A percentile compares a stretch with the other conserved stretches of the same genome.
phyloP scores from a whole-genome alignment of 768 basidiomycete species.

The Termitomyces sp. region DNA sequence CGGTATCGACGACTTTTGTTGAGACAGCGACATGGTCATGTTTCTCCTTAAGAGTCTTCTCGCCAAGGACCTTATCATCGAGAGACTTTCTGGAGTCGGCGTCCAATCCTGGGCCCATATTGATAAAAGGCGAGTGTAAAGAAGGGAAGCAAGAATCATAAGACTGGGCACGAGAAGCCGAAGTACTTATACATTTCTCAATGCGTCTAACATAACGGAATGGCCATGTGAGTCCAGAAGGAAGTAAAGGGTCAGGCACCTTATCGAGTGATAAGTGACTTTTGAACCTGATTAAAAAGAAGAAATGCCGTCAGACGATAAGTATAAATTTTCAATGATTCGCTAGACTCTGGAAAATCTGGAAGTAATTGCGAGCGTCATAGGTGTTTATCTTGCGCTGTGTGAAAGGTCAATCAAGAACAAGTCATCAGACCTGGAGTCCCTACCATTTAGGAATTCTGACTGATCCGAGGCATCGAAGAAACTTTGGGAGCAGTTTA shows the following conservation, averaged over 20 bases:
- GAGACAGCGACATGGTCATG: conserved; percentile 35
- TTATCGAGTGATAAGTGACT: background rate
- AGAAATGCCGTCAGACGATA: too few relatives aligned
- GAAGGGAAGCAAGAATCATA: background rate
- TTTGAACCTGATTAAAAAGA: too few relatives aligned
- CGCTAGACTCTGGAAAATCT: background rate
- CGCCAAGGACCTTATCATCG: conserved; percentile 34
- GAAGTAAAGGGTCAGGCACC: background rate
- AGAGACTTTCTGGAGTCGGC: conserved; percentile 18
- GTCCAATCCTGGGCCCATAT: background rate
- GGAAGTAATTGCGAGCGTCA: too few relatives aligned
- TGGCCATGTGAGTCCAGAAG: background rate
- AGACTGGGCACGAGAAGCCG: background rate
- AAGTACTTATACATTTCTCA: background rate
- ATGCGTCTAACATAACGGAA: background rate
- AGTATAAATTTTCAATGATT: background rate
- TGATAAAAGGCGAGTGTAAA: background rate
- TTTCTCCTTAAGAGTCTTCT: conserved; percentile 26
- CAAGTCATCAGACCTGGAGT: background rate
- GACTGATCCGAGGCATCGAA: background rate
- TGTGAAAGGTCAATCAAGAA: background rate
- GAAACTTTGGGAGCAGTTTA: background rate
- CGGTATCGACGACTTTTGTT: conserved; percentile 55
- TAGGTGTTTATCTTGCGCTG: background rate
- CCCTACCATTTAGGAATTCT: background rate